Evolutionary conservation across 2,329 filamentous ascomycete species (phyloP).

Genomic region (Cercospora sp.): DNA sequence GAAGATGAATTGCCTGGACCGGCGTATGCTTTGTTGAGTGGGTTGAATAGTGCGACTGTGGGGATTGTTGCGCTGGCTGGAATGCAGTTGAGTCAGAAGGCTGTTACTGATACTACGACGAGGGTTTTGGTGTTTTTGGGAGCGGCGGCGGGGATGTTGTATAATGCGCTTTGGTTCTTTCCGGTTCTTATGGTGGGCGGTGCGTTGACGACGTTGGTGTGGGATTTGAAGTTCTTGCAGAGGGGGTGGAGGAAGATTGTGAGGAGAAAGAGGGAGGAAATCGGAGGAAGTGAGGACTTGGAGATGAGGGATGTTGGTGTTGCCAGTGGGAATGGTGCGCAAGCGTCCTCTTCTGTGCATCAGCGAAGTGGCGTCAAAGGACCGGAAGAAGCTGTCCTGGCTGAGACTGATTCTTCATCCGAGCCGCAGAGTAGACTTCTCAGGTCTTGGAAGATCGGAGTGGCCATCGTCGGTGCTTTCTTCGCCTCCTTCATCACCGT

Average conservation of each 20-base stretch:
- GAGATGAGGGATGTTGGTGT: background rate
- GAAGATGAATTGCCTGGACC: constrained; percentile 58
- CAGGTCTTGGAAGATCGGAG: constrained; percentile 37
- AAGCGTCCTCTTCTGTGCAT: background rate
- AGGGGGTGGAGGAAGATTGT: background rate
- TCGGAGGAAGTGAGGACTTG: background rate
- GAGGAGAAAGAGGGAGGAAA: background rate
- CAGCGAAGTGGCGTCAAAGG: background rate
- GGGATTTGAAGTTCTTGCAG: constrained; percentile 48
- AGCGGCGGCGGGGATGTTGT: constrained; percentile 65
- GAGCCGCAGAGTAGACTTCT: background rate
- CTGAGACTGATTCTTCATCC: background rate
- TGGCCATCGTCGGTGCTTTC: constrained; percentile 49
- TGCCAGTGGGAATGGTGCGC: background rate
- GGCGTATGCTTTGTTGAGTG: constrained; percentile 69
- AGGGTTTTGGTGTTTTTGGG: constrained; percentile 64
- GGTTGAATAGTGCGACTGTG: constrained; percentile 70
- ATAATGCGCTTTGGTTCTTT: constrained; percentile 75
- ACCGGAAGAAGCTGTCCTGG: background rate
- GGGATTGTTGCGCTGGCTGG: constrained; percentile 71
- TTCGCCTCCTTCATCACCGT: constrained; percentile 57
- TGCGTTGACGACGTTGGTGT: constrained; percentile 56
- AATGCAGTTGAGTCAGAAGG: constrained; percentile 64
- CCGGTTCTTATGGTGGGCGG: constrained; percentile 62
- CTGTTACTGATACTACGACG: constrained; percentile 65